phyloP scores from a whole-genome alignment of 176 grass and related monocot genomes.

The Oryza meyeriana region DNA sequence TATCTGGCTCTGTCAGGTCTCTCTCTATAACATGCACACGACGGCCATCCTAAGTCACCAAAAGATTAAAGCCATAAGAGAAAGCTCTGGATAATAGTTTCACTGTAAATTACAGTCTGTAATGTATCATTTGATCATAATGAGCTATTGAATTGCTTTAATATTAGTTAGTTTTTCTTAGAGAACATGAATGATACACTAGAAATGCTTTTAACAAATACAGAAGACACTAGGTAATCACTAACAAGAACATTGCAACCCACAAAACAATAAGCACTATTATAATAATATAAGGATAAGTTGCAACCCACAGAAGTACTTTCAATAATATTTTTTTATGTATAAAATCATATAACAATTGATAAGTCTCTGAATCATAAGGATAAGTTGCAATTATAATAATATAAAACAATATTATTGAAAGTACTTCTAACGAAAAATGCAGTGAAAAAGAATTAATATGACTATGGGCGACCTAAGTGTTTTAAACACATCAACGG shows the following conservation, averaged over 20 bases:
- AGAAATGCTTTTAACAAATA: background rate
- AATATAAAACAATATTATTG: background rate
- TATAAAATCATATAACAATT: too few species aligned
- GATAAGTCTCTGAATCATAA: background rate
- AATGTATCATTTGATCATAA: background rate
- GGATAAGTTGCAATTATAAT: background rate
- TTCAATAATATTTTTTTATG: background rate
- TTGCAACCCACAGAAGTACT: background rate
- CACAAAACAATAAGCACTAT: background rate
- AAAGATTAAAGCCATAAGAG: conserved; percentile 25
- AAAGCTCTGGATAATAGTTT: background rate
- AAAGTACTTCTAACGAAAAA: background rate
- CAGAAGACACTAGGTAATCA: background rate
- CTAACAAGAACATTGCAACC: background rate
- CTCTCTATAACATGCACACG: conserved; percentile 95
- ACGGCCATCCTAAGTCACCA: conserved; percentile 67
- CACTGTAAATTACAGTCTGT: background rate
- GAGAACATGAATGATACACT: background rate
- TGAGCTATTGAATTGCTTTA: background rate
- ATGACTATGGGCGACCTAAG: background rate
- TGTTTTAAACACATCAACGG: background rate
- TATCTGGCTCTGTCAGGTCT: conserved; percentile 88
- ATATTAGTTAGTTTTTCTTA: background rate
- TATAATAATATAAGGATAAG: too few species aligned
- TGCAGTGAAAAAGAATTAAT: background rate